Evolutionary conservation across 179 eudicot species (phyloP).

Genomic region (Beta lomatogona): DNA sequence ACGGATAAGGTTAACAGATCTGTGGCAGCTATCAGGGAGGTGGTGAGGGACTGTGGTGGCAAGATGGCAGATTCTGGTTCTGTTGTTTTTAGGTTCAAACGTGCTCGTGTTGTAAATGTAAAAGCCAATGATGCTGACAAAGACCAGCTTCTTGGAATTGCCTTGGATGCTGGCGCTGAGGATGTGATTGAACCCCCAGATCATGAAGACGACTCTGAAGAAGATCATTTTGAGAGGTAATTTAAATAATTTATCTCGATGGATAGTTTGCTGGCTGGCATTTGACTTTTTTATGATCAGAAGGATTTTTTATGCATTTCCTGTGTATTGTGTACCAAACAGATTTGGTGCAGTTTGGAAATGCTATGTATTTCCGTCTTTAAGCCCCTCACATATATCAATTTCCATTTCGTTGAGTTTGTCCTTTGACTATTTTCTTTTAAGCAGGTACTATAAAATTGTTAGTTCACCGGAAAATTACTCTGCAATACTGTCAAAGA

Average conservation of each 20-base stretch:
- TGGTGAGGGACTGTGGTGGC: slow-evolving; percentile 83
- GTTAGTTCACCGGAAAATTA: slow-evolving; percentile 76
- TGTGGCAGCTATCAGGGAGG: slow-evolving; percentile 68
- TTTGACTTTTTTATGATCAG: neutral
- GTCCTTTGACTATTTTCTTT: neutral
- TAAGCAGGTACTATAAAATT: slow-evolving; percentile 70
- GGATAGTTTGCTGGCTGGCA: neutral
- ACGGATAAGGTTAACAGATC: slow-evolving; percentile 89
- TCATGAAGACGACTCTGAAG: slow-evolving; percentile 65
- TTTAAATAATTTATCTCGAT: neutral
- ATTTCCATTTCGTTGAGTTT: neutral
- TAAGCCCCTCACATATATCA: neutral
- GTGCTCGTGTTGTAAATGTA: slow-evolving; percentile 71
- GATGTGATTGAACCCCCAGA: slow-evolving; percentile 81
- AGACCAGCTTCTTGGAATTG: slow-evolving; percentile 77
- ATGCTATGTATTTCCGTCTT: neutral
- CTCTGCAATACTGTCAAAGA: slow-evolving; percentile 58
- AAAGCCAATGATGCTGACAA: slow-evolving; percentile 66
- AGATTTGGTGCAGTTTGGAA: neutral
- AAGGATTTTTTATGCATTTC: neutral
- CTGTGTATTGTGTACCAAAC: neutral
- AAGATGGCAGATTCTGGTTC: slow-evolving; percentile 98
- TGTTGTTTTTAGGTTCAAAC: slow-evolving; percentile 82
- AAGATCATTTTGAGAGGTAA: slow-evolving; percentile 70
- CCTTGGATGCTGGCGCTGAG: slow-evolving; percentile 96